Evolutionary conservation across 2,329 filamentous ascomycete genomes (phyloP).

Genomic region (Simplicillium aogashimaense): DNA sequence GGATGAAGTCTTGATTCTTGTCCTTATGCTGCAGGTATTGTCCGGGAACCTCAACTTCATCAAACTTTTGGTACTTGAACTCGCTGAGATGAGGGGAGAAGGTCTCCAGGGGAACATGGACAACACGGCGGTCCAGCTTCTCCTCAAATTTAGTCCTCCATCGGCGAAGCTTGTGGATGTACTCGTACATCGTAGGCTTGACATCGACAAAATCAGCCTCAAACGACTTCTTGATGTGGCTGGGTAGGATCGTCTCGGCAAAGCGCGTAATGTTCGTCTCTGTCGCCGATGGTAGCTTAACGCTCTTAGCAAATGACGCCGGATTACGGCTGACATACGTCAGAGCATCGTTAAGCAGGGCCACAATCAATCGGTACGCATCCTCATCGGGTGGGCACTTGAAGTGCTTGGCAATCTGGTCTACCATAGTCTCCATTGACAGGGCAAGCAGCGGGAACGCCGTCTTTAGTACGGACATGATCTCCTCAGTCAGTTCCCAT

Average conservation of each 20-base stretch:
- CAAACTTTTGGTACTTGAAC: slow-evolving; percentile 95
- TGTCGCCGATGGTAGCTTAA: slow-evolving; percentile 80
- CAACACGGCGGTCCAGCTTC: slow-evolving; percentile 78
- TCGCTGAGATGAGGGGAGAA: slow-evolving; percentile 90
- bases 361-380: slow-evolving; percentile 94
- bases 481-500: slow-evolving; percentile 94
- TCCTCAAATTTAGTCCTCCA: slow-evolving; percentile 99
- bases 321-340: slow-evolving; percentile 88
- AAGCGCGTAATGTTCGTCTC: slow-evolving; percentile 97
- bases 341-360: slow-evolving; percentile 87
- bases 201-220: slow-evolving; percentile 93
- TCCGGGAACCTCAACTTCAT: slow-evolving; percentile 94
- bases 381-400: slow-evolving; percentile 98
- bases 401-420: slow-evolving; percentile 98
- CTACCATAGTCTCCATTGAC: slow-evolving; percentile 99
- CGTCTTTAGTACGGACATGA: slow-evolving; percentile 91
- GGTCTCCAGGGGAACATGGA: slow-evolving; percentile 65
- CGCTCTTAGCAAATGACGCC: slow-evolving; percentile 76
- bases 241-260: slow-evolving; percentile 87
- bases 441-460: slow-evolving; percentile 91
- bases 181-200: slow-evolving; percentile 96
- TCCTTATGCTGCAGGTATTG: slow-evolving; percentile 97
- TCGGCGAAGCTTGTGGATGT: slow-evolving; percentile 89
- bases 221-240: slow-evolving; percentile 92
- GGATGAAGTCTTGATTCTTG: slow-evolving; percentile 97